phyloP scores from a whole-genome alignment of 2,329 filamentous ascomycete species.

The Amauroascus verrucosus region DNA sequence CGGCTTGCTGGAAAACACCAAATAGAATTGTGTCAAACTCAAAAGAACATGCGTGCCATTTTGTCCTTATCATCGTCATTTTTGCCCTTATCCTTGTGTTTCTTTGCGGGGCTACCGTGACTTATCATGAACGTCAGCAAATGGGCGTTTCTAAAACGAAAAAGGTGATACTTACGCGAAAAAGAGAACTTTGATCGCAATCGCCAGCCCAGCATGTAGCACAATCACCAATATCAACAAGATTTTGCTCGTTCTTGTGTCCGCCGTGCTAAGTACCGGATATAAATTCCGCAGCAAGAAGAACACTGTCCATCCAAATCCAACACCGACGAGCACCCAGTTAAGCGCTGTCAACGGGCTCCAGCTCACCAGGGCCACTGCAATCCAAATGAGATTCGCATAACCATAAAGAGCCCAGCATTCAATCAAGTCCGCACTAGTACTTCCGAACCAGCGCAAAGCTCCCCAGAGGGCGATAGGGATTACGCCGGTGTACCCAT shows the following conservation, averaged over 20 bases:
- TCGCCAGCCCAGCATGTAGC: constrained; percentile 77
- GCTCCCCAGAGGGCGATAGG: constrained; percentile 77
- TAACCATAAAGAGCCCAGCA: constrained; percentile 96
- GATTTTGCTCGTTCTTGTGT: constrained; percentile 81
- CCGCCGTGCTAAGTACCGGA: constrained; percentile 84
- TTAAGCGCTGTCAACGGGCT: constrained; percentile 77
- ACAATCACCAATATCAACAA: constrained; percentile 73
- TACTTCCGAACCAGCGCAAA: constrained; percentile 84
- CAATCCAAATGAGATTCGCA: constrained; percentile 93
- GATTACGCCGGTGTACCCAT: constrained; percentile 85
- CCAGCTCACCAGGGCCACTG: constrained; percentile 84
- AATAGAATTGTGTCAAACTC: constrained; percentile 12
- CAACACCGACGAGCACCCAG: constrained; percentile 83
- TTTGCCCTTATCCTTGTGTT: constrained; percentile 28
- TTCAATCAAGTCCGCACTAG: constrained; percentile 85
- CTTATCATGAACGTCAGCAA: constrained; percentile 21
- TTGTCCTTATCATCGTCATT: constrained; percentile 26
- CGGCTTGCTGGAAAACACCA: not conserved
- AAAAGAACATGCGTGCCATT: constrained; percentile 25
- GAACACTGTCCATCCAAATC: constrained; percentile 69
- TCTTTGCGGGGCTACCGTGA: constrained; percentile 54
- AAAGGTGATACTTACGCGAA: constrained; percentile 54
- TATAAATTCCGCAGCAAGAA: constrained; percentile 81
- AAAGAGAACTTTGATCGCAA: constrained; percentile 94
- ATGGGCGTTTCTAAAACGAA: not conserved